Evolutionary conservation across 495 filamentous ascomycete genomes (phyloP).

Genomic region (Aspergillus avenaceus): DNA sequence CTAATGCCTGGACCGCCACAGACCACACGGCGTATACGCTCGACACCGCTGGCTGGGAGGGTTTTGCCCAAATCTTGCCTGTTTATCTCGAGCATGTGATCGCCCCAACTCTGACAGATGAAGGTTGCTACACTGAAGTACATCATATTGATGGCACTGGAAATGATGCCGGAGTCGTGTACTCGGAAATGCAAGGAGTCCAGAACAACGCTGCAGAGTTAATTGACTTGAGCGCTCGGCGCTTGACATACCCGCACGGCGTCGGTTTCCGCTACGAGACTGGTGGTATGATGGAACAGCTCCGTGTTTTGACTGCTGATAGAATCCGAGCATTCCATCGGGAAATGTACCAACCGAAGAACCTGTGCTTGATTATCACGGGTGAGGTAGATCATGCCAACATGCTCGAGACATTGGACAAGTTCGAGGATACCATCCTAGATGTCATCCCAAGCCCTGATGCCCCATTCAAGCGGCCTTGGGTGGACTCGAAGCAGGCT

Average conservation of each 20-base stretch:
- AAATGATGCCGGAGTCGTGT: slow-evolving; percentile 95
- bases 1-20: slow-evolving; percentile 91
- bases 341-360: slow-evolving; percentile 98
- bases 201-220: slow-evolving; percentile 79
- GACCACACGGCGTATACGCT: slow-evolving; percentile 98
- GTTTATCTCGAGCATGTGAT: slow-evolving; percentile 96
- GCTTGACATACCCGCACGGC: slow-evolving; percentile 80
- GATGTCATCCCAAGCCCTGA: slow-evolving; percentile 70
- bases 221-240: slow-evolving; percentile 74
- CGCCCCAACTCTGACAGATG: slow-evolving; percentile 85
- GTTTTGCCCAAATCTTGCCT: slow-evolving; percentile 89
- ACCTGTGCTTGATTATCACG: slow-evolving; percentile 83
- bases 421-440: slow-evolving; percentile 83
- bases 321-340: slow-evolving; percentile 89
- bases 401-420: slow-evolving; percentile 74
- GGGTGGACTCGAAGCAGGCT: slow-evolving; percentile 80
- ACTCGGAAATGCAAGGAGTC: slow-evolving; percentile 97
- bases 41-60: slow-evolving; percentile 92
- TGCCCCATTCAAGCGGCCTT: slow-evolving; percentile 80
- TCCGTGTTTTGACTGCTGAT: slow-evolving; percentile 80
- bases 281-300: slow-evolving; percentile 89
- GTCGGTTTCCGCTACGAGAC: slow-evolving; percentile 96
- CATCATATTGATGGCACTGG: slow-evolving; percentile 91
- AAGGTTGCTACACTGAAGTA: slow-evolving; percentile 91
- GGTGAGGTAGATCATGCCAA: slow-evolving; percentile 83